Percentiles rank a stretch among this genome's conserved stretches.
phyloP scores from a whole-genome alignment of 1,139 yeast species.

The Saccharomyces pastorianus region DNA sequence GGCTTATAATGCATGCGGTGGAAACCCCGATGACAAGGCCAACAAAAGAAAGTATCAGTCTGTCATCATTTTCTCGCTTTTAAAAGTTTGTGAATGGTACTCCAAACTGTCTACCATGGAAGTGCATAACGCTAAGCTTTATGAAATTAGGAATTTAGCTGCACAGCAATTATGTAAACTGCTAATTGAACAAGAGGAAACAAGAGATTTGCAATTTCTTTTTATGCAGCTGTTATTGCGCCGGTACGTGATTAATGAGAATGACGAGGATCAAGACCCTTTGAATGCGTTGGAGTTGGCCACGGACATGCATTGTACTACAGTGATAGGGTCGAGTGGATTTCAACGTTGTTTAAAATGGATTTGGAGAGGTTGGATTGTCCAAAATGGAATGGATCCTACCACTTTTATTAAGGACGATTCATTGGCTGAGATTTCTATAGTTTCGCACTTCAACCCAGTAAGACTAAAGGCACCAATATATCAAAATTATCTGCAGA shows the following conservation, averaged over 20 bases:
- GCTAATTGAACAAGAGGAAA: conserved; percentile 52
- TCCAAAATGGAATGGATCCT: conserved; percentile 67
- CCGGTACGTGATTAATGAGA: conserved; percentile 57
- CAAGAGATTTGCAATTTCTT: conserved; percentile 51
- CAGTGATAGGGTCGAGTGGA: conserved; percentile 69
- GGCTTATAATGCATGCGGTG: conserved; percentile 74
- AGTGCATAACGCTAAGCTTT: conserved; percentile 60
- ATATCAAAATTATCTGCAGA: conserved; percentile 70
- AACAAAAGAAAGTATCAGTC: conserved; percentile 60
- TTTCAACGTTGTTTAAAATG: conserved; percentile 81
- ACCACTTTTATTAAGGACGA: conserved; percentile 58
- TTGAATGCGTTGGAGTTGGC: conserved; percentile 73
- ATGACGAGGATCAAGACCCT: conserved; percentile 56
- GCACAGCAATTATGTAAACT: conserved; percentile 67
- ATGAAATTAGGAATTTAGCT: conserved; percentile 51
- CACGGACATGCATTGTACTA: conserved; percentile 75
- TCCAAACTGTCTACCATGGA: conserved; percentile 51
- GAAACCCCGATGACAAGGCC: conserved; percentile 55
- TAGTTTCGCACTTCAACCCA: conserved; percentile 69
- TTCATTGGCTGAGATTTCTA: conserved; percentile 48
- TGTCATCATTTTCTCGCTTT: conserved; percentile 55
- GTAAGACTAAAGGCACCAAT: conserved; percentile 76
- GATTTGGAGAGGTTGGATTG: conserved; percentile 92
- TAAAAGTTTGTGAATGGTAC: conserved; percentile 78
- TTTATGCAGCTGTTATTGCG: conserved; percentile 74